Percentiles rank a stretch among this genome's conserved stretches.
Conservation (phyloP, 805 yeast genomes). For the Brettanomyces anomalus region DNA sequence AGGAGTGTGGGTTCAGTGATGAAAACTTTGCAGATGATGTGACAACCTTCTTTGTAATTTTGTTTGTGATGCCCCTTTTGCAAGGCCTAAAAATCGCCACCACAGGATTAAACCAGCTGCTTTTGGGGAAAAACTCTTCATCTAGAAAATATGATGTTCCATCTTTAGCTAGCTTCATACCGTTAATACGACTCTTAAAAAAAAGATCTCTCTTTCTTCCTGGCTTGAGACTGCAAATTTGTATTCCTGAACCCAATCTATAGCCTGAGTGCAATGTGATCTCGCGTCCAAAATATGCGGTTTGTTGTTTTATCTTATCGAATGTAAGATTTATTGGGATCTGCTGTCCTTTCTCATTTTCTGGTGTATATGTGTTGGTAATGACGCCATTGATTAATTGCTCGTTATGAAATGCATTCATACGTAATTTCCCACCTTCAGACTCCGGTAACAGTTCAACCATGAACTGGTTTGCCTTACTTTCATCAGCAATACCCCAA, state of each 20-base stretch:
- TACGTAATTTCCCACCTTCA: constrained; percentile 13
- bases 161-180: constrained; percentile 22
- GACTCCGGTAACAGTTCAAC: constrained; percentile 16
- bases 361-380: constrained; percentile 1
- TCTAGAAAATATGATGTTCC: constrained; percentile 23
- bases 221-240: constrained; percentile 18
- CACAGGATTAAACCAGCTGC: constrained; percentile 20
- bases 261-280: background rate
- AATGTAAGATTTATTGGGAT: background rate
- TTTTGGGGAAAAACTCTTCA: constrained; percentile 7
- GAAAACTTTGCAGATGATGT: constrained; percentile 8
- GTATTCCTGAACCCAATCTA: constrained; percentile 12
- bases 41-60: constrained; percentile 19
- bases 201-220: constrained; percentile 12
- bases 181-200: constrained; percentile 20
- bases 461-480: constrained; percentile 7
- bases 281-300: background rate
- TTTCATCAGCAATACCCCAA: constrained; percentile 6
- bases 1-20: constrained; percentile 1
- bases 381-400: constrained; percentile 7
- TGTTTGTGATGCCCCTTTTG: constrained; percentile 19
- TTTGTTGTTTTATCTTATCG: background rate
- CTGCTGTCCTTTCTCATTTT: background rate
- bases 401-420: constrained; percentile 11
- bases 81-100: constrained; percentile 23